Conservation (phyloP, 106 monocot species). For the Posidonia australis region DNA sequence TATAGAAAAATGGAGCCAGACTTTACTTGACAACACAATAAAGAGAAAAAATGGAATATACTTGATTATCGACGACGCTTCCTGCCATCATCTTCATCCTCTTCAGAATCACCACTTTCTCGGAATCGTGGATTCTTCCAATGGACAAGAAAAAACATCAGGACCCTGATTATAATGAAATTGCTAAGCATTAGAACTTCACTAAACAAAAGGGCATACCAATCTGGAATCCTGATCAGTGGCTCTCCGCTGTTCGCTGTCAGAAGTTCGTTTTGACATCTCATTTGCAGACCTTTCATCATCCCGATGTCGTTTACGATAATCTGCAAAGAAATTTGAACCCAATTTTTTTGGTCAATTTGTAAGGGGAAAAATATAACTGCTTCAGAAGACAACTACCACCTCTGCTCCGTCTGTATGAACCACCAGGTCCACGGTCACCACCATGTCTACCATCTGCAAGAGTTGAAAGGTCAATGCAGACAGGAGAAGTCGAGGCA, state of each 20-base stretch:
- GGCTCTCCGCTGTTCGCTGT: conserved; percentile 38
- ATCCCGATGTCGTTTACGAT: conserved; percentile 58
- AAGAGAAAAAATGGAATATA: not conserved
- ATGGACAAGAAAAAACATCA: conserved; percentile 17
- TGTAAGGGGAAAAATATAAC: not conserved
- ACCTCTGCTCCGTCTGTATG: conserved; percentile 52
- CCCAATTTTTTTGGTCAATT: not conserved
- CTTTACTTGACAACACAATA: not conserved
- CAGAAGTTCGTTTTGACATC: conserved; percentile 34
- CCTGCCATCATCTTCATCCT: conserved; percentile 73
- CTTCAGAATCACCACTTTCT: conserved; percentile 79
- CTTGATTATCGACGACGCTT: conserved; percentile 33
- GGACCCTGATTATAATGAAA: not conserved
- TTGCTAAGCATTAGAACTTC: not conserved
- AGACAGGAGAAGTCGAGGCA: not conserved
- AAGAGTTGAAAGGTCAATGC: not conserved
- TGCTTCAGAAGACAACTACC: not conserved
- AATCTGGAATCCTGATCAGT: conserved; percentile 37
- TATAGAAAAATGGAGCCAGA: not conserved
- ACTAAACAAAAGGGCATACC: not conserved
- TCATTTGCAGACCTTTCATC: conserved; percentile 43
- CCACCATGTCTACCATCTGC: conserved; percentile 65
- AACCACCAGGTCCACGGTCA: conserved; percentile 37
- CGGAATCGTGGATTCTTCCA: conserved; percentile 81
- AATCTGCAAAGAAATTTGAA: conserved; percentile 28